Conservation (phyloP, 306 rosid genomes). For the Mucuna pruriens region DNA sequence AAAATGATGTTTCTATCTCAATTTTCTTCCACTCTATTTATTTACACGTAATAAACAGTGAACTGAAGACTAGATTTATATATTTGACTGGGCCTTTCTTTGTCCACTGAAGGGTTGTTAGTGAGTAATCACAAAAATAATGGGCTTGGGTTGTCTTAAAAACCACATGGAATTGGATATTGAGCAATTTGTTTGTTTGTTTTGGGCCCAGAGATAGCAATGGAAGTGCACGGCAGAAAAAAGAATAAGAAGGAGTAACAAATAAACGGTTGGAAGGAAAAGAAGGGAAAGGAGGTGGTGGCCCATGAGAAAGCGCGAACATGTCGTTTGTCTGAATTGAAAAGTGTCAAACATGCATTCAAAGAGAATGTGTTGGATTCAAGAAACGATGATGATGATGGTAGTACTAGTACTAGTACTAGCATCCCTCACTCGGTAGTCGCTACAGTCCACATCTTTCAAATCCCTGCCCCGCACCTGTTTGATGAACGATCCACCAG, state of each 20-base stretch:
- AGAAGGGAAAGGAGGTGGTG: not conserved
- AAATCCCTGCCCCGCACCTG: not conserved
- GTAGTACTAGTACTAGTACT: too few relatives aligned
- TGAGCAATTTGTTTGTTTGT: too few relatives aligned
- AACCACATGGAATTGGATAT: too few relatives aligned
- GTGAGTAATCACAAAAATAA: too few relatives aligned
- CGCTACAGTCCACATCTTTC: not conserved
- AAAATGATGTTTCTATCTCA: too few relatives aligned
- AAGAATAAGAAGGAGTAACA: not conserved
- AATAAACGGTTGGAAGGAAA: conserved; percentile 16
- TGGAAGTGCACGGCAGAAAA: not conserved
- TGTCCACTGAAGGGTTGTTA: too few relatives aligned
- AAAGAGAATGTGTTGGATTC: conserved; percentile 3
- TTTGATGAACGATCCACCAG: conserved; percentile 23
- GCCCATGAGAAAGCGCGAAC: conserved; percentile 40
- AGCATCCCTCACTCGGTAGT: not conserved
- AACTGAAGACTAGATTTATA: too few relatives aligned
- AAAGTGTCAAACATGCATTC: not conserved
- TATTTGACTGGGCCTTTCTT: too few relatives aligned
- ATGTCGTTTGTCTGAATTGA: conserved; percentile 18
- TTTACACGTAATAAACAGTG: too few relatives aligned
- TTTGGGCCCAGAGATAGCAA: too few relatives aligned
- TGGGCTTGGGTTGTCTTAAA: too few relatives aligned
- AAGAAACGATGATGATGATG: not conserved
- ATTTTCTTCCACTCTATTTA: too few relatives aligned